Evolutionary conservation across 73 alveolate genomes (phyloP).

Genomic region (Diophrys appendiculata): DNA sequence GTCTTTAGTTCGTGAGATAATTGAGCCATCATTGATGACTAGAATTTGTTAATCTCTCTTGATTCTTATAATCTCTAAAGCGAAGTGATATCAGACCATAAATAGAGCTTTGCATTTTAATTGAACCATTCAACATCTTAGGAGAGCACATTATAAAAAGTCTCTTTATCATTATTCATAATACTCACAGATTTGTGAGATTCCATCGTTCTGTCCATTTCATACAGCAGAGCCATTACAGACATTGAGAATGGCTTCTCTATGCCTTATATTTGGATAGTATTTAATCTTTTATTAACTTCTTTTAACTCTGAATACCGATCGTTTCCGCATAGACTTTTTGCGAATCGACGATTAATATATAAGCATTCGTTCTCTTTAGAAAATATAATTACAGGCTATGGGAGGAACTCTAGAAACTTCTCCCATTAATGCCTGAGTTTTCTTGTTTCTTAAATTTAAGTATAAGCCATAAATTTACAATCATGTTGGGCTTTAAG

Average conservation of each 20-base stretch:
- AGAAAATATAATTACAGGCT: background rate
- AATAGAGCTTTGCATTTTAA: background rate
- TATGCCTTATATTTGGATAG: background rate
- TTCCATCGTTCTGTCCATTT: background rate
- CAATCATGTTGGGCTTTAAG: too few species aligned
- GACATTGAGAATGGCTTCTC: background rate
- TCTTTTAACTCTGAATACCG: background rate
- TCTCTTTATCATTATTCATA: background rate
- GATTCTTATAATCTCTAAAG: background rate
- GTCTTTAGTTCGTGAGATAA: background rate
- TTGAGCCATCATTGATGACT: background rate
- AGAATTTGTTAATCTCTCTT: background rate
- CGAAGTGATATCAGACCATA: constrained; percentile 1
- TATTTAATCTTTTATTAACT: background rate
- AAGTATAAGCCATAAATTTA: background rate
- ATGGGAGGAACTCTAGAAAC: background rate
- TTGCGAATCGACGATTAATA: background rate
- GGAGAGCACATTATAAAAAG: background rate
- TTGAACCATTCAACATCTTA: background rate
- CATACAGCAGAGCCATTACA: background rate
- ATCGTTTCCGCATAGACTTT: background rate
- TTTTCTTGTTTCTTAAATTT: background rate
- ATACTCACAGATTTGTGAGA: background rate
- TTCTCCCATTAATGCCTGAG: background rate
- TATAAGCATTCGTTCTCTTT: background rate